Percentiles rank a stretch among this genome's conserved stretches.
Evolutionary conservation across 495 filamentous ascomycete species (phyloP).

Genomic region (Durotheca rogersii): DNA sequence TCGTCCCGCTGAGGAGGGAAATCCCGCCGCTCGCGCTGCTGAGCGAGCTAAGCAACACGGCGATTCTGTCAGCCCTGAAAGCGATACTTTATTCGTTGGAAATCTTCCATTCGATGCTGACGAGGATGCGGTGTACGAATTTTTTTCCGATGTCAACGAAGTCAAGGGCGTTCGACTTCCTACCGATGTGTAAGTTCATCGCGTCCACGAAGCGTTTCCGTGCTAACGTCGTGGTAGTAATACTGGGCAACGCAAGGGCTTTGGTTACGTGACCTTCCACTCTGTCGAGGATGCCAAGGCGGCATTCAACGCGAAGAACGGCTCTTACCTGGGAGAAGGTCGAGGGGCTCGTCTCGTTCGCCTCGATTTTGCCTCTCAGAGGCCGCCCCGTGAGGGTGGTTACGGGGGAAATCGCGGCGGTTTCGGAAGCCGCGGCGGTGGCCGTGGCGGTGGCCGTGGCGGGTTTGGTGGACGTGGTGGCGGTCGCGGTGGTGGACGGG

Average conservation of each 20-base stretch:
- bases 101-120: slow-evolving; percentile 86
- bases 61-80: slow-evolving; percentile 70
- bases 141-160: slow-evolving; percentile 69
- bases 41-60: slow-evolving; percentile 75
- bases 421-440: slow-evolving; percentile 47
- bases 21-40: slow-evolving; percentile 58
- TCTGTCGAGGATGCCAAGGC: slow-evolving; percentile 82
- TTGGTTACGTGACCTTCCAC: slow-evolving; percentile 85
- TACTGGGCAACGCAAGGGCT: slow-evolving; percentile 85
- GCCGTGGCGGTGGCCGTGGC: slow-evolving; percentile 46
- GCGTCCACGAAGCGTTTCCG: background rate
- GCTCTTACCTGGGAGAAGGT: slow-evolving; percentile 67
- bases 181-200: slow-evolving; percentile 66
- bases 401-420: slow-evolving; percentile 55
- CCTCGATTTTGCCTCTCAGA: slow-evolving; percentile 84
- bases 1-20: slow-evolving; percentile 55
- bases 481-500: slow-evolving; percentile 50
- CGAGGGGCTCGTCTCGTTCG: slow-evolving; percentile 65
- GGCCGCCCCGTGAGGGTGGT: slow-evolving; percentile 59
- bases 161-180: slow-evolving; percentile 84
- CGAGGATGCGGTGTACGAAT: slow-evolving; percentile 70
- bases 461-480: slow-evolving; percentile 46
- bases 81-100: slow-evolving; percentile 89
- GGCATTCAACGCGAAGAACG: slow-evolving; percentile 73
- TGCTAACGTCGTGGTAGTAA: slow-evolving; percentile 59